A percentile compares a stretch with the other conserved stretches of the same genome.
These are phyloP conservation scores for Rubia tinctorum DNA, from an alignment of 305 asterid genomes.

Conservation along the genomic window DNA sequence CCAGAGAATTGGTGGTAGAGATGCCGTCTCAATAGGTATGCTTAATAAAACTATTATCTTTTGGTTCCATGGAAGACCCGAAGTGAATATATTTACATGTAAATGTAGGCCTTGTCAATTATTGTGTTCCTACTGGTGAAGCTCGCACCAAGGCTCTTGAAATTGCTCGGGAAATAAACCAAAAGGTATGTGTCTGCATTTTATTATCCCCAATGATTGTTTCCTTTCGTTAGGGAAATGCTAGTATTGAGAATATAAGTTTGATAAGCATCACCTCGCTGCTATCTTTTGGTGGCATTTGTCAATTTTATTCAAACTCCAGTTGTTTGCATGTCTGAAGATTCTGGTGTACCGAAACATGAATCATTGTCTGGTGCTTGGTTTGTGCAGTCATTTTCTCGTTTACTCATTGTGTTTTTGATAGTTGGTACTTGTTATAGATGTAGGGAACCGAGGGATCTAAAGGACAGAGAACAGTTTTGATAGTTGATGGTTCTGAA, in stretches of 20 bases:
- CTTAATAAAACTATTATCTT: neutral
- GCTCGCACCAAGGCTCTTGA: slow-evolving; percentile 80
- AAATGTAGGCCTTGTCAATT: slow-evolving; percentile 76
- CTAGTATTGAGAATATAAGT: neutral
- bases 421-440: neutral
- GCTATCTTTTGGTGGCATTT: neutral
- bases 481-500: neutral
- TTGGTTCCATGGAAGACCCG: neutral
- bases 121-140: slow-evolving; percentile 76
- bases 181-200: slow-evolving; percentile 45
- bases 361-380: neutral
- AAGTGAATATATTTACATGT: slow-evolving; percentile 15
- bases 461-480: neutral
- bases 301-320: neutral
- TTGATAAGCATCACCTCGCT: neutral
- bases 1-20: slow-evolving; percentile 53
- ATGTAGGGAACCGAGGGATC: neutral
- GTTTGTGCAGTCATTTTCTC: neutral
- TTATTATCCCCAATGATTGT: neutral
- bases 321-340: neutral
- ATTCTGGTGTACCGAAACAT: neutral
- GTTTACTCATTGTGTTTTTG: neutral
- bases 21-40: slow-evolving; percentile 70
- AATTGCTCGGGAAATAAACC: slow-evolving; percentile 67
- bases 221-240: neutral